These are phyloP conservation scores for Myxozyma udenii DNA, from an alignment of 805 yeast species.

Conservation along the genomic window DNA sequence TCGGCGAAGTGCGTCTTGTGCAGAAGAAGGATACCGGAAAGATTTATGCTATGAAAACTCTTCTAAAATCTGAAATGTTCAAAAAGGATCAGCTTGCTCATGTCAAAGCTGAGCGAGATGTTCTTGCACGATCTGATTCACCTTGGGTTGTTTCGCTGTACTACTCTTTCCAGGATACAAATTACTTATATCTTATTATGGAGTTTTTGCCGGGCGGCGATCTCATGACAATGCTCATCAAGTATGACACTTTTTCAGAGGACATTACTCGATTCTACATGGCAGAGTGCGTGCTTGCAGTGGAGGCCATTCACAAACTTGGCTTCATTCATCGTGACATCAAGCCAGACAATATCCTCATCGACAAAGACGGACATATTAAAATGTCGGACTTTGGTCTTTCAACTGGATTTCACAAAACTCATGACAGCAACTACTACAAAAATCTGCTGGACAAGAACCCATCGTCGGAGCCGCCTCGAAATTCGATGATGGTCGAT, in stretches of 20 bases:
- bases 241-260: conserved; percentile 91
- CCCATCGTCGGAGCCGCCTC: conserved; percentile 38
- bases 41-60: conserved; percentile 91
- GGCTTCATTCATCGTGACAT: conserved; percentile 96
- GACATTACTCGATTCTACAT: conserved; percentile 85
- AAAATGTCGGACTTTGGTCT: conserved; percentile 73
- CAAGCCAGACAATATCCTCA: conserved; percentile 92
- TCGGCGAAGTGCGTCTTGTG: conserved; percentile 93
- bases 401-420: conserved; percentile 89
- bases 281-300: conserved; percentile 94
- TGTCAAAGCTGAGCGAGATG: conserved; percentile 94
- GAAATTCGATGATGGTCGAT: conserved; percentile 86
- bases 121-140: conserved; percentile 82
- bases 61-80: conserved; percentile 87
- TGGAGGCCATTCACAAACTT: conserved; percentile 86
- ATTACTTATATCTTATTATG: conserved; percentile 73
- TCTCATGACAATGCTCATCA: conserved; percentile 90
- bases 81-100: conserved; percentile 92
- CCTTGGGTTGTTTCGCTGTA: conserved; percentile 85
- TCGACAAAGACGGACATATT: conserved; percentile 72
- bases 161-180: conserved; percentile 76
- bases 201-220: conserved; percentile 84
- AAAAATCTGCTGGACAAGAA: conserved; percentile 69
- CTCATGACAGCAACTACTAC: conserved; percentile 86
- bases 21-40: conserved; percentile 90